Base-by-base conservation (phyloP, 2,329 filamentous ascomycete species). In the Claviceps maximensis region DNA sequence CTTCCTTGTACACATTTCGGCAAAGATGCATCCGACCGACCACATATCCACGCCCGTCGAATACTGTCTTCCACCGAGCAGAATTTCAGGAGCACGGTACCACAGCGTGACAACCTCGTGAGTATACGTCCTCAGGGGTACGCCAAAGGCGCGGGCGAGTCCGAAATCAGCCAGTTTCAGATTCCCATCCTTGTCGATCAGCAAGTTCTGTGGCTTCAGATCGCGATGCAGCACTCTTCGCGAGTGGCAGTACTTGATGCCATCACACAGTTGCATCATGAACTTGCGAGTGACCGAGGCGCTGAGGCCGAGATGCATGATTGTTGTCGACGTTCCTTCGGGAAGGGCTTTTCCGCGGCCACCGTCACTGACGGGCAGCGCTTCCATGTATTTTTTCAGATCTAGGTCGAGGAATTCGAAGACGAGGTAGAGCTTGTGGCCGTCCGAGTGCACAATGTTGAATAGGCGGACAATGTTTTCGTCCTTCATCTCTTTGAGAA, bases 31-130 rank as follows among this genome's bases (percentile, higher is more conserved):
- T 57, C 89, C 89, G 49, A 90, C 84, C 33, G 87, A 93, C 89
- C 89, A 95, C 87, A 95, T 95, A 65, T 95, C 89, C 44, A 95
- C 89, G 54, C 89, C 89, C 15, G 89, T 95, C 15, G 87, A 93
- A 72, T 95, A 95, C 68, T 95, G 89, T 51, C 89, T 83, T 54
- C 89, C 89, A 65, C 89, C 89, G 1, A 95, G 81, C 21, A 95
- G 77, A 69, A 95, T 94, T 68, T 95, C 89, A 1, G 89, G 89
- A 9, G 89, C 80, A 57, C 90, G 85, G 68, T 95, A 95, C 89
- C 89, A 95, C 54, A 95, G 77, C 1, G 89, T 95, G 55, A 95
- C 89, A 56, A 95, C 89, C 78, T 95, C 89, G 70, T 95, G 89
- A 49, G 90, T 95, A 69, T 95, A 95, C 51, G 89, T 95, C 62